Evolutionary conservation across 2,329 filamentous ascomycete genomes (phyloP).

Genomic region (Penicillium sp.): DNA sequence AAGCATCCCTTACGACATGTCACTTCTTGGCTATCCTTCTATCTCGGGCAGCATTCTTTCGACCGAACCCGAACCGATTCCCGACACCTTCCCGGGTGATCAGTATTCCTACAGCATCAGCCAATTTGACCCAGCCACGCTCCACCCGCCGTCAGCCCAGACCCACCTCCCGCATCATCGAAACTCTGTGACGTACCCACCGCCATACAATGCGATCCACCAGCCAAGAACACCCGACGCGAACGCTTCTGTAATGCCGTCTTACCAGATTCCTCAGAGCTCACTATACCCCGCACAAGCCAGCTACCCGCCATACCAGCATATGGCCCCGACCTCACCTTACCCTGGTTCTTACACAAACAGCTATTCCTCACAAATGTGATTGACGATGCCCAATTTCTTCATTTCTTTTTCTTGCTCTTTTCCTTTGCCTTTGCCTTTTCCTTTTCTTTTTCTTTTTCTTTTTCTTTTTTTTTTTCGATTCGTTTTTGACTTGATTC

Average conservation of each 20-base stretch:
- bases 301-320: slow-evolving; percentile 17
- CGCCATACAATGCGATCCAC: slow-evolving; percentile 31
- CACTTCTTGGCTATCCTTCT: slow-evolving; percentile 19
- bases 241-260: slow-evolving; percentile 23
- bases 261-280: slow-evolving; percentile 14
- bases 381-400: slow-evolving; percentile 8
- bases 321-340: slow-evolving; percentile 17
- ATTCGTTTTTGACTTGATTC: slow-evolving; percentile 4
- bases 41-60: slow-evolving; percentile 27
- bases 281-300: slow-evolving; percentile 14
- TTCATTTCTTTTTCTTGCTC: neutral
- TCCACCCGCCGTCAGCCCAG: slow-evolving; percentile 16
- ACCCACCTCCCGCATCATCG: slow-evolving; percentile 31
- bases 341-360: slow-evolving; percentile 23
- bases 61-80: slow-evolving; percentile 30
- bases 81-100: slow-evolving; percentile 15
- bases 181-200: slow-evolving; percentile 35
- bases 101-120: slow-evolving; percentile 17
- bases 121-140: slow-evolving; percentile 18
- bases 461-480: neutral
- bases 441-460: neutral
- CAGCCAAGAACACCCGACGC: slow-evolving; percentile 20
- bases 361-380: slow-evolving; percentile 21
- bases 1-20: slow-evolving; percentile 11
- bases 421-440: slow-evolving; percentile 1